Evolutionary conservation across 2,329 filamentous ascomycete species (phyloP).

Genomic region (Aspergillus sclerotialis): DNA sequence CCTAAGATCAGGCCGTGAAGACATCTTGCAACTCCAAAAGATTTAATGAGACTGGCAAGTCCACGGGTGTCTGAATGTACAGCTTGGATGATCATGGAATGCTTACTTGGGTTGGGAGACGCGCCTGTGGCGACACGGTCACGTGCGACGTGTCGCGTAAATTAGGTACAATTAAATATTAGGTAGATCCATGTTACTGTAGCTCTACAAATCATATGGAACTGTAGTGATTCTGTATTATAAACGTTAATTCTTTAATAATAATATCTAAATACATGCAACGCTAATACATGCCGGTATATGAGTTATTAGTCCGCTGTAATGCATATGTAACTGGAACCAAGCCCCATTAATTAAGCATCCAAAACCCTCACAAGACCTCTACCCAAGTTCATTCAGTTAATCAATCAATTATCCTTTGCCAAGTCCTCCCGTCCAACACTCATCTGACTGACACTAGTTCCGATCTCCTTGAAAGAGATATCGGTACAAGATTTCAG

Average conservation of each 20-base stretch:
- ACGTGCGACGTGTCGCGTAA: too few species aligned
- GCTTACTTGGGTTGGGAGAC: conserved; percentile 2
- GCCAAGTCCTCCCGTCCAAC: conserved; percentile 20
- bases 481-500: conserved; percentile 35
- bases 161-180: too few species aligned
- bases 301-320: neutral
- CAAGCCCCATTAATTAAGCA: neutral
- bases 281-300: conserved; percentile 11
- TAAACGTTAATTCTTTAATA: too few species aligned
- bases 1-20: conserved; percentile 66
- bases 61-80: too few species aligned
- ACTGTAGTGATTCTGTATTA: too few species aligned
- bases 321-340: too few species aligned
- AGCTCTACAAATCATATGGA: too few species aligned
- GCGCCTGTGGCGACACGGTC: neutral
- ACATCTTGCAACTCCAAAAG: conserved; percentile 51
- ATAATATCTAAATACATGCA: conserved; percentile 8
- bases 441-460: conserved; percentile 23
- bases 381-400: too few species aligned
- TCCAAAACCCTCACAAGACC: neutral
- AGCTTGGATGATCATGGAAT: neutral
- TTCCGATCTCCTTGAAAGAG: conserved; percentile 28
- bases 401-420: conserved; percentile 4
- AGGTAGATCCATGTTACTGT: too few species aligned
- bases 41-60: neutral